Evolutionary conservation across 2,329 filamentous ascomycete genomes (phyloP).

Genomic region (Ilyonectria mors-panacis): DNA sequence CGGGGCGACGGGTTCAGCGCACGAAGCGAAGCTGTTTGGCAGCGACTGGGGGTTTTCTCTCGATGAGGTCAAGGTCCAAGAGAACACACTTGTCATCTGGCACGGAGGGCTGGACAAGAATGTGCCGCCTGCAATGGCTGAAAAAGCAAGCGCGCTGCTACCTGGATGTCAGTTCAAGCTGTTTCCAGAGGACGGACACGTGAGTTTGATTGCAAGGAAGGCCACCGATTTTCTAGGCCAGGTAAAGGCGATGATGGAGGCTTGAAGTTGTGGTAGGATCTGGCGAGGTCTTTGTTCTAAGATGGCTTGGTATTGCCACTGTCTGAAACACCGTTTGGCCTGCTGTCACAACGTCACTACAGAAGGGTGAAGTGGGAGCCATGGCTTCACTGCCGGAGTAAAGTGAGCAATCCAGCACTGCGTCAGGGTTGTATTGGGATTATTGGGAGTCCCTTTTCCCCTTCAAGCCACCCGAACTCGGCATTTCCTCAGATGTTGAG

Average conservation of each 20-base stretch:
- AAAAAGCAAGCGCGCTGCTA: slow-evolving; percentile 23
- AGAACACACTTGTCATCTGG: slow-evolving; percentile 23
- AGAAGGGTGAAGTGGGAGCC: no score
- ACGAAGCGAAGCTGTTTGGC: slow-evolving; percentile 31
- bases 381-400: no score
- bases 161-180: slow-evolving; percentile 9
- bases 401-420: no score
- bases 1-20: slow-evolving; percentile 20
- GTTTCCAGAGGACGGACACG: slow-evolving; percentile 27
- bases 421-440: no score
- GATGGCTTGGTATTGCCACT: no score
- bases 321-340: no score
- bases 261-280: neutral
- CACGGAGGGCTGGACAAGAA: slow-evolving; percentile 30
- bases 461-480: no score
- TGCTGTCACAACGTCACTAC: no score
- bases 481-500: neutral
- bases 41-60: slow-evolving; percentile 38
- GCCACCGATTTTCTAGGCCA: neutral
- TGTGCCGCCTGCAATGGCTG: slow-evolving; percentile 25
- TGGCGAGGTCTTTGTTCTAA: neutral
- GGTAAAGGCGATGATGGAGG: slow-evolving; percentile 9
- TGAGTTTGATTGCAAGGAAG: slow-evolving; percentile 17
- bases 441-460: no score
- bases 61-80: slow-evolving; percentile 29